Conservation (phyloP, 176 grass and related monocot species). For the Musa acuminata region DNA sequence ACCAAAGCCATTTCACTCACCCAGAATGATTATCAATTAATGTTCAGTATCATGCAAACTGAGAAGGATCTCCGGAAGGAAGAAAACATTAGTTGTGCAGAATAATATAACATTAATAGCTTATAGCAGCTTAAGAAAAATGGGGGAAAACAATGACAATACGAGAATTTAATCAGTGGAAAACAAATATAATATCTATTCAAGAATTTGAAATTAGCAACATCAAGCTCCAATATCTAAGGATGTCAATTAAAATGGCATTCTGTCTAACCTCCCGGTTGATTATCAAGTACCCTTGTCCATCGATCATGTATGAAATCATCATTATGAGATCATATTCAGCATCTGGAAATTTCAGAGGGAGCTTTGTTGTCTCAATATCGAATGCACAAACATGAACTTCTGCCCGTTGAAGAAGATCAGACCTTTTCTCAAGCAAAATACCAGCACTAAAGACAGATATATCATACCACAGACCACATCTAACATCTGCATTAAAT, state of each 20-base stretch:
- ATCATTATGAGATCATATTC: conserved; percentile 89
- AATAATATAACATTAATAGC: not conserved
- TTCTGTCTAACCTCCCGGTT: conserved; percentile 65
- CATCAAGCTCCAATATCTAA: not conserved
- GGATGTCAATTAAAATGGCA: not conserved
- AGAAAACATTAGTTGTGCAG: not conserved
- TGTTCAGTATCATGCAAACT: not conserved
- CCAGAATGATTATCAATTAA: not conserved
- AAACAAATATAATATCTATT: not conserved
- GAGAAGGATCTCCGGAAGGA: not conserved
- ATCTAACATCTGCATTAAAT: conserved; percentile 58
- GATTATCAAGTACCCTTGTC: conserved; percentile 95
- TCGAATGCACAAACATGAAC: conserved; percentile 99
- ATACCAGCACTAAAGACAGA: conserved; percentile 59
- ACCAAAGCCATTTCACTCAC: not conserved
- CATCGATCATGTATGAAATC: conserved; percentile 99
- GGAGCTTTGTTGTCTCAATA: conserved; percentile 95
- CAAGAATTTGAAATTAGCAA: not conserved
- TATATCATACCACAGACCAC: conserved; percentile 90
- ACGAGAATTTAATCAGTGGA: not conserved
- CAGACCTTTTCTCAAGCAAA: conserved; percentile 71
- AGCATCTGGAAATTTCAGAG: conserved; percentile 95
- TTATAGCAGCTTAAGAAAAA: not conserved
- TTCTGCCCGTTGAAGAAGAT: conserved; percentile 93
- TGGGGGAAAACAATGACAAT: no score